phyloP scores from a whole-genome alignment of 805 yeast species.

The Starmerella floris region DNA sequence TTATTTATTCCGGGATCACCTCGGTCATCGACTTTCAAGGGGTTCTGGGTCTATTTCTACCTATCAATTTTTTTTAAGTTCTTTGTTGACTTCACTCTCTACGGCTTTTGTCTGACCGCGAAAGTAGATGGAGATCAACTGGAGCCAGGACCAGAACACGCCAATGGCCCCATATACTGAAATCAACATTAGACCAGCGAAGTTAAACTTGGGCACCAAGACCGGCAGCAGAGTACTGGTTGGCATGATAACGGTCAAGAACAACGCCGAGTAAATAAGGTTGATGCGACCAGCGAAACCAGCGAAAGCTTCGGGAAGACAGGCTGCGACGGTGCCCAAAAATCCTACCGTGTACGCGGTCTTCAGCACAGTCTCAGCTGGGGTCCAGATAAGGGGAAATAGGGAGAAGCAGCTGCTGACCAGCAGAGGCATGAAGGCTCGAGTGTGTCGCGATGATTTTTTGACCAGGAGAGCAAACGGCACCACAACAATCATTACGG shows the following conservation, averaged over 20 bases:
- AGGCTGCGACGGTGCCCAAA: constrained; percentile 63
- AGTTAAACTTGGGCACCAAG: constrained; percentile 46
- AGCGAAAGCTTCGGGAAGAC: constrained; percentile 37
- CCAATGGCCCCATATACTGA: constrained; percentile 84
- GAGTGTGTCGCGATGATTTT: constrained; percentile 55
- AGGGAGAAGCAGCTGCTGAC: constrained; percentile 76
- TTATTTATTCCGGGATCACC: too few relatives aligned
- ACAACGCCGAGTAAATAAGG: constrained; percentile 50
- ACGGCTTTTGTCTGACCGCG: not conserved
- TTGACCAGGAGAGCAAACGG: constrained; percentile 72
- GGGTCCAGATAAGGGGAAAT: constrained; percentile 72
- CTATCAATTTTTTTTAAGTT: too few relatives aligned
- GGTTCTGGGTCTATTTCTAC: too few relatives aligned
- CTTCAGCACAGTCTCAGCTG: constrained; percentile 70
- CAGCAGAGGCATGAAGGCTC: constrained; percentile 56
- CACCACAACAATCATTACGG: constrained; percentile 73
- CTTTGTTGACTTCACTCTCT: too few relatives aligned
- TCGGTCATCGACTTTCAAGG: too few relatives aligned
- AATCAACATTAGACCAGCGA: constrained; percentile 63
- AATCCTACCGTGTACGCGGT: constrained; percentile 66
- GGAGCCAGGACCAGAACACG: constrained; percentile 73
- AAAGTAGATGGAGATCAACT: constrained; percentile 10
- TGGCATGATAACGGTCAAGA: constrained; percentile 46
- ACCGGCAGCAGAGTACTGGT: constrained; percentile 43
- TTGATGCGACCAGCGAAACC: constrained; percentile 47